Evolutionary conservation across 2,329 filamentous ascomycete species (phyloP).

Genomic region (Tolypocladium sp.): DNA sequence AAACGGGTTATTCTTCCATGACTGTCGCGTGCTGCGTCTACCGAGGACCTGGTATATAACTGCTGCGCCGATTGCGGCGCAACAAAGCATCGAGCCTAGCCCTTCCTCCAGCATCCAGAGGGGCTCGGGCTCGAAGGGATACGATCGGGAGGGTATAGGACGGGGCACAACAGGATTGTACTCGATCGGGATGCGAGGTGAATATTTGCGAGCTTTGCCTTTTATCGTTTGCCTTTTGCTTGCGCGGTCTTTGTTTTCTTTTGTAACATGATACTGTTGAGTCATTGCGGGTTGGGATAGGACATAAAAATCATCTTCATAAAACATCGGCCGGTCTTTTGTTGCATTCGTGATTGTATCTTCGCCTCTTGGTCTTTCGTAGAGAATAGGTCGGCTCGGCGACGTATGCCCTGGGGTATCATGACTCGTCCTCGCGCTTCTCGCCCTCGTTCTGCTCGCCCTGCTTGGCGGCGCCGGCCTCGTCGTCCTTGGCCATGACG

Average conservation of each 20-base stretch:
- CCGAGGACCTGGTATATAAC: slow-evolving; percentile 6
- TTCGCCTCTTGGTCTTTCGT: not conserved
- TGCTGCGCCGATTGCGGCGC: not conserved
- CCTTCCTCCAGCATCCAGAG: not conserved
- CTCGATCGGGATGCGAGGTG: not conserved
- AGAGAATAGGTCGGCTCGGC: not conserved
- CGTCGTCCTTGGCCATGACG: slow-evolving; percentile 71
- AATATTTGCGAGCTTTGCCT: slow-evolving; percentile 10
- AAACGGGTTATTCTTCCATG: not conserved
- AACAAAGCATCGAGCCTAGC: too few relatives aligned
- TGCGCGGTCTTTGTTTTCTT: slow-evolving; percentile 10
- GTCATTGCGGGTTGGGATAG: slow-evolving; percentile 11
- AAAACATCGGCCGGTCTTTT: not conserved
- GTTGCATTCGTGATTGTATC: not conserved
- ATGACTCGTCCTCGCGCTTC: slow-evolving; percentile 5
- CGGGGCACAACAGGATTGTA: slow-evolving; percentile 2
- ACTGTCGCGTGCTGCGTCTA: not conserved
- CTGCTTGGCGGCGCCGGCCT: slow-evolving; percentile 2
- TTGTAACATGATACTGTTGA: slow-evolving; percentile 16
- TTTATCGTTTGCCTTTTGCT: slow-evolving; percentile 8
- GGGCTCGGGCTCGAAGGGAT: not conserved
- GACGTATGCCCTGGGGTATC: not conserved
- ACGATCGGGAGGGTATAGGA: not conserved
- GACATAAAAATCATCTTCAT: slow-evolving; percentile 14
- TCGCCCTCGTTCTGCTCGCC: slow-evolving; percentile 17